Conservation (phyloP, 441 rosid species). For the Theobroma grandiflorum region DNA sequence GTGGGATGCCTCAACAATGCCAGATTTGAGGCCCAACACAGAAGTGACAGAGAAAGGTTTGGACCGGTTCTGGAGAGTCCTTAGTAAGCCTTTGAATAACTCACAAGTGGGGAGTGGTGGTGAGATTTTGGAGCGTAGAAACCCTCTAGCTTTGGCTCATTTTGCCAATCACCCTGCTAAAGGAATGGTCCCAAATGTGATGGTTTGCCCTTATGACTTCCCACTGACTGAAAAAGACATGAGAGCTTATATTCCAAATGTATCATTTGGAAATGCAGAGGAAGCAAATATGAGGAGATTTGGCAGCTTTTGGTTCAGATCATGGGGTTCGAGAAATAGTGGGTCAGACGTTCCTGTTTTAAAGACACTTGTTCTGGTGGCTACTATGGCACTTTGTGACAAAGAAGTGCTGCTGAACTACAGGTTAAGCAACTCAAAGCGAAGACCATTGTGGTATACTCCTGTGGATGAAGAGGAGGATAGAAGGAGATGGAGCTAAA, state of each 20-base stretch:
- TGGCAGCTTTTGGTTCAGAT: constrained; percentile 78
- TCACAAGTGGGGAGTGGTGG: constrained; percentile 23
- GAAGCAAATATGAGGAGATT: constrained; percentile 66
- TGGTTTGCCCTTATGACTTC: constrained; percentile 85
- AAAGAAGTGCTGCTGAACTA: constrained; percentile 83
- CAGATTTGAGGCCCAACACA: constrained; percentile 36
- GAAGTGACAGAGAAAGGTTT: constrained; percentile 43
- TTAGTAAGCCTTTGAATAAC: constrained; percentile 73
- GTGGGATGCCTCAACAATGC: constrained; percentile 57
- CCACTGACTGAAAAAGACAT: constrained; percentile 64
- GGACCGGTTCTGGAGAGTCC: constrained; percentile 72
- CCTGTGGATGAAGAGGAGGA: constrained; percentile 88
- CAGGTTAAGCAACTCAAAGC: constrained; percentile 68
- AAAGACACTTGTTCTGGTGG: constrained; percentile 78
- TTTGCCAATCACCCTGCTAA: constrained; percentile 75
- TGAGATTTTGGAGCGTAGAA: constrained; percentile 75
- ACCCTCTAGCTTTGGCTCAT: constrained; percentile 88
- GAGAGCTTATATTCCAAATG: constrained; percentile 81
- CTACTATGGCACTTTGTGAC: constrained; percentile 68
- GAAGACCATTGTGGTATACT: constrained; percentile 74
- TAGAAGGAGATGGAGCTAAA: constrained; percentile 67
- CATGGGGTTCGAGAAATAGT: constrained; percentile 31
- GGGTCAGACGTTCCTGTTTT: constrained; percentile 47
- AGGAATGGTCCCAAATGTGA: constrained; percentile 77
- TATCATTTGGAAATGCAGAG: constrained; percentile 54